phyloP scores from a whole-genome alignment of 2,329 filamentous ascomycete genomes.

The Alternaria sp. region DNA sequence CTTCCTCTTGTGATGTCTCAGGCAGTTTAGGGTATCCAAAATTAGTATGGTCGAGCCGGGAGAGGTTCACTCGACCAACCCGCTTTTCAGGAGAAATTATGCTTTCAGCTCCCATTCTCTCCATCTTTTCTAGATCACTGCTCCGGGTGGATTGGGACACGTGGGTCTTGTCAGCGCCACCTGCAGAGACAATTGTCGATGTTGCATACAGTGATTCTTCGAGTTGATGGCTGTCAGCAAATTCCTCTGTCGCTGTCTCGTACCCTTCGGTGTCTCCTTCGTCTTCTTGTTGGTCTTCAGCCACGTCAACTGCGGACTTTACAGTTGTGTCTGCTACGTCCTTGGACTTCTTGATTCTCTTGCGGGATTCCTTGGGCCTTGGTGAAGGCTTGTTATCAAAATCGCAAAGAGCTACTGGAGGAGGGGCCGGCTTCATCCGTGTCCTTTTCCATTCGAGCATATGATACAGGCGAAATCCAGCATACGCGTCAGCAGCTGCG shows the following conservation, averaged over 20 bases:
- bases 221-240: slow-evolving; percentile 32
- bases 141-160: background rate
- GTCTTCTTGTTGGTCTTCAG: slow-evolving; percentile 30
- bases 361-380: slow-evolving; percentile 16
- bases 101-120: background rate
- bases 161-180: slow-evolving; percentile 4
- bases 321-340: slow-evolving; percentile 10
- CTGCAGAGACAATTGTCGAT: slow-evolving; percentile 3
- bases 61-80: slow-evolving; percentile 34
- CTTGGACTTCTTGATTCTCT: slow-evolving; percentile 22
- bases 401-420: slow-evolving; percentile 74
- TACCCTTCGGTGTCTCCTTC: slow-evolving; percentile 43
- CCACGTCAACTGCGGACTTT: slow-evolving; percentile 21
- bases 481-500: slow-evolving; percentile 85
- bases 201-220: slow-evolving; percentile 23
- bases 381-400: slow-evolving; percentile 55
- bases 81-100: slow-evolving; percentile 4
- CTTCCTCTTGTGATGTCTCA: background rate
- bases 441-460: slow-evolving; percentile 73
- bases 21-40: slow-evolving; percentile 26
- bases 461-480: slow-evolving; percentile 77
- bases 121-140: background rate
- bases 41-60: slow-evolving; percentile 22
- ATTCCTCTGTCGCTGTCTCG: slow-evolving; percentile 45
- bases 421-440: slow-evolving; percentile 72